Evolutionary conservation across 371 early-diverging fungal genomes (phyloP).

Genomic region (Conidiobolus incongruus): DNA sequence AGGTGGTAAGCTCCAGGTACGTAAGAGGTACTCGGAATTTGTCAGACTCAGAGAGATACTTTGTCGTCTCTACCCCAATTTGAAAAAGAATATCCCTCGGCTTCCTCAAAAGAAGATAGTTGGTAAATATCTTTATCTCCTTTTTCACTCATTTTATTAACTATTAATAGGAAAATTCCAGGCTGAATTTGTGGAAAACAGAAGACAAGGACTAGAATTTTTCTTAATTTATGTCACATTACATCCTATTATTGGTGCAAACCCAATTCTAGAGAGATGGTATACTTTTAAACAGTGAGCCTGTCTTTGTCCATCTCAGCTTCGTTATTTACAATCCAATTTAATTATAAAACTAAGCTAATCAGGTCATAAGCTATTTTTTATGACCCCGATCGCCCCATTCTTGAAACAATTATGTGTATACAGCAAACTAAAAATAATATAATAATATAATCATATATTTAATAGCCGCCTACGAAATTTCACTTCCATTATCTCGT

Average conservation of each 20-base stretch:
- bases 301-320: no score
- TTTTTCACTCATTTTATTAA: neutral
- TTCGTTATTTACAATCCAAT: no score
- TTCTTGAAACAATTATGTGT: no score
- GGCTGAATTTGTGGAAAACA: slow-evolving; percentile 22
- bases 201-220: slow-evolving; percentile 25
- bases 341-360: no score
- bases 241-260: slow-evolving; percentile 19
- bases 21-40: slow-evolving; percentile 29
- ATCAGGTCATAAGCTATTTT: no score
- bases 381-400: no score
- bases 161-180: slow-evolving; percentile 15
- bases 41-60: slow-evolving; percentile 19
- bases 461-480: no score
- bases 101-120: slow-evolving; percentile 26
- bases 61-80: slow-evolving; percentile 13
- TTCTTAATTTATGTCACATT: slow-evolving; percentile 25
- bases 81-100: slow-evolving; percentile 20
- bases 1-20: slow-evolving; percentile 18
- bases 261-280: no score
- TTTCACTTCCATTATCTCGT: no score
- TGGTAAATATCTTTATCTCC: slow-evolving; percentile 9
- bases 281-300: no score
- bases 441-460: no score
- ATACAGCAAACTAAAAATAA: no score